These are phyloP conservation scores for Rhododendron ferrugineum DNA, from an alignment of 148 eudicot genomes.

Conservation along the genomic window DNA sequence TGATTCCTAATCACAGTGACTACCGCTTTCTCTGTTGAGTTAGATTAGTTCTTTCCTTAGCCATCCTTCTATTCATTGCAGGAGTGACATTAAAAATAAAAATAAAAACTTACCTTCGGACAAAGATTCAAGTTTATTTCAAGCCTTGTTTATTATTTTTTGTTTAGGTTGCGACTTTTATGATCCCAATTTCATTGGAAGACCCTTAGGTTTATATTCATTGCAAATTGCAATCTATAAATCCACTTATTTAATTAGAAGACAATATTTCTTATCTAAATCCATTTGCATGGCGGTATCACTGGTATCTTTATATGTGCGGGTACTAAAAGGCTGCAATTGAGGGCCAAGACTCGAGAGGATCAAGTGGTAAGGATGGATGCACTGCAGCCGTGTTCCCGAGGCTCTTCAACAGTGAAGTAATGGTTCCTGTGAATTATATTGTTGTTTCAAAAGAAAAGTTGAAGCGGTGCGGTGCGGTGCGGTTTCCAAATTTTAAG, in stretches of 20 bases:
- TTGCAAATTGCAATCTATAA: background rate
- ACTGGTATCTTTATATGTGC: background rate
- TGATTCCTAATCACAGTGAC: background rate
- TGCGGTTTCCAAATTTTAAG: background rate
- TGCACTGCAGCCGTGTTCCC: background rate
- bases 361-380: background rate
- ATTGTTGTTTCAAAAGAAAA: background rate
- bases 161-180: no score
- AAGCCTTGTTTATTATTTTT: background rate
- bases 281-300: background rate
- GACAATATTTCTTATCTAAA: background rate
- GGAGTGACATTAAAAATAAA: background rate
- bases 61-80: background rate
- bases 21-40: background rate
- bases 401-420: background rate
- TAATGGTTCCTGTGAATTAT: background rate
- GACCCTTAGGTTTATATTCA: background rate
- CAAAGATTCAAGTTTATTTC: background rate
- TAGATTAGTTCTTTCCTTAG: background rate
- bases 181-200: background rate
- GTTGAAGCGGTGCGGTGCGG: background rate
- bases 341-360: background rate
- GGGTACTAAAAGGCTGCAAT: background rate
- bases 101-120: background rate
- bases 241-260: background rate